A percentile compares a stretch with the other conserved stretches of the same genome.
These are phyloP conservation scores for Ophiocordyceps camponoti-rufipedis DNA, from an alignment of 2,329 filamentous ascomycete species.

Conservation along the genomic window DNA sequence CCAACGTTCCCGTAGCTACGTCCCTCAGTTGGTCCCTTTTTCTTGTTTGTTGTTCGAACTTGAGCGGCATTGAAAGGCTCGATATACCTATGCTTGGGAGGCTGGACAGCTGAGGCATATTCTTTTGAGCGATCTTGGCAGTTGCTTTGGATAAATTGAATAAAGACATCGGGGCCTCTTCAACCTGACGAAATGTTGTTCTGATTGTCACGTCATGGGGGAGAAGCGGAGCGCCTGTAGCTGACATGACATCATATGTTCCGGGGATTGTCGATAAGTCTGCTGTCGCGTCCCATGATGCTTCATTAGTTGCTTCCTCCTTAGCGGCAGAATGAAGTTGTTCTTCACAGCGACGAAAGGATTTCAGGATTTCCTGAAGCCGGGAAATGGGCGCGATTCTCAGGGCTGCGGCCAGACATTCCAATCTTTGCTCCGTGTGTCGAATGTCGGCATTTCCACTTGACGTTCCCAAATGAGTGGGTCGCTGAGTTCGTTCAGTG, in stretches of 20 bases:
- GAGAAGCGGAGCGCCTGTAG: constrained; percentile 7
- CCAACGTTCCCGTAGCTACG: constrained; percentile 47
- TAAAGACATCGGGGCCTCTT: constrained; percentile 45
- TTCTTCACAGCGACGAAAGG: constrained; percentile 61
- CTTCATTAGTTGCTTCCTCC: constrained; percentile 48
- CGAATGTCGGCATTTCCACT: constrained; percentile 45
- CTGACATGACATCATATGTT: constrained; percentile 22
- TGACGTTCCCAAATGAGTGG: constrained; percentile 41
- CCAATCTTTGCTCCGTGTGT: constrained; percentile 64
- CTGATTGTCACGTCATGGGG: constrained; percentile 16
- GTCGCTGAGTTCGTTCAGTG: constrained; percentile 30
- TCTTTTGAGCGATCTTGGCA: constrained; percentile 38
- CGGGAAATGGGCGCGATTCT: constrained; percentile 52
- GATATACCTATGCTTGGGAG: constrained; percentile 18
- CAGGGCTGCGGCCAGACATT: constrained; percentile 58
- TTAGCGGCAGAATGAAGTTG: constrained; percentile 50
- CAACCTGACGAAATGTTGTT: constrained; percentile 17
- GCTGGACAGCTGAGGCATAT: constrained; percentile 35
- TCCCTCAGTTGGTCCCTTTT: constrained; percentile 57
- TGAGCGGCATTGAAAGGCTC: constrained; percentile 7
- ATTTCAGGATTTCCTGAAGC: constrained; percentile 56
- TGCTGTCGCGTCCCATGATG: constrained; percentile 50
- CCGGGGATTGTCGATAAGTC: constrained; percentile 33
- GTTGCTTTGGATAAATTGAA: constrained; percentile 46
- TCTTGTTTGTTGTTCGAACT: constrained; percentile 27